Base-by-base conservation (phyloP, 768 basidiomycete genomes). In the Paxillus involutus region DNA sequence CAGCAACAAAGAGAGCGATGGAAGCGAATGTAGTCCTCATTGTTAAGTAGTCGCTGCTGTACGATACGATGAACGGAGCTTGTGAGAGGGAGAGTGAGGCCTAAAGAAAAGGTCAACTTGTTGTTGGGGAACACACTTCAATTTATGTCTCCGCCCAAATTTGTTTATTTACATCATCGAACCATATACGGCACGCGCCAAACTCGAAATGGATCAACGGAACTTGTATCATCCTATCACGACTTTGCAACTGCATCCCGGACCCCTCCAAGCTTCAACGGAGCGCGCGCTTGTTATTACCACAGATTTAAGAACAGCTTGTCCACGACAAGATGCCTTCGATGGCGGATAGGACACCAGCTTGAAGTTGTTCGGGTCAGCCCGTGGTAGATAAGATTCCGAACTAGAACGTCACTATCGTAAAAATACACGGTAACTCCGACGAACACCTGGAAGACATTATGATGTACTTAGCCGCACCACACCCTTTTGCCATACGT, bases 11-110 rank as follows among this genome's bases (percentile, higher is more conserved):
- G 59, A 82, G 69, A 41, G 71, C 71, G 60, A 81, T 51, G 50
- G 76, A 63, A 45, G 74, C 62, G 53, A 72, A 10, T 51, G 56
- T 7, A 57, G 72, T 66, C 74, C 80, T 80, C 85, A 85, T 85
- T 63, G 68, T 74, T 59, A 59, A 48, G 17, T 33, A 10, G 19
- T 44, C 12, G 47, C 19, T 56, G 61, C 60, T 48, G 66, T 57
- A 44, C 53, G 35, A 41, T 41, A 55, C 45, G 58, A 30, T 41
- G 42, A 26, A 45, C 32, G 59, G 57, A 66, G 62, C 49, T 57
- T 56, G 53, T 56, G 14, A 6, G 58, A 61, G 52, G 61, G 60
- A 59, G 59, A 2, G 70, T 61, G 58, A 63, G 65, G 60, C 65
- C 60, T 59, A 56, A 51, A 59, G 58, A 52, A 56, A 57, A 62